Base-by-base conservation (phyloP, 2,329 filamentous ascomycete species). In the Arachnopeziza araneosa region DNA sequence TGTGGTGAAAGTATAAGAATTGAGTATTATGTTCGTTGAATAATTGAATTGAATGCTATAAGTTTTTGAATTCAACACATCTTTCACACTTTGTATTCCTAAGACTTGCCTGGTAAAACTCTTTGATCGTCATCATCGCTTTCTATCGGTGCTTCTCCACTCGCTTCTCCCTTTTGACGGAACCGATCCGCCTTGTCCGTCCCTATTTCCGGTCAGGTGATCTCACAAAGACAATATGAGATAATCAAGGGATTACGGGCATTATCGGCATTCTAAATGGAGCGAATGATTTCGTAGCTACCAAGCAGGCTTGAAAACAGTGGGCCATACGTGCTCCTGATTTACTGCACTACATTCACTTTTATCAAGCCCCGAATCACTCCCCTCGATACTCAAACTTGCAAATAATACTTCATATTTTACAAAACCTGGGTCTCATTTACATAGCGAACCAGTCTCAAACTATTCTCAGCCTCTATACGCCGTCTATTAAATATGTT, bases 401-500 rank as follows among this genome's bases (percentile, higher is more conserved):
- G 17, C 17, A 17, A 44, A 8, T 7, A 17, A 44, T 44, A 44
- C 36, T 7, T 44, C 36, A n/a, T n/a, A n/a, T n/a, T n/a, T n/a
- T n/a, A n/a, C n/a, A n/a, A n/a, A n/a, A n/a, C n/a, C n/a, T n/a
- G n/a, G n/a, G n/a, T n/a, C n/a, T n/a, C n/a, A n/a, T n/a, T n/a
- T n/a, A n/a, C n/a, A n/a, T n/a, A n/a, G n/a, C n/a, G n/a, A n/a
- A n/a, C 36, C 17, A 17, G 3, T 19, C 17, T 6, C 36, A 14
- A 44, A 14, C 36, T 17, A 14, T 44, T 44, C 17, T 44, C 36
- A 44, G 17, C 17, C 26, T 30, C 26, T 9, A 30, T n/a, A 30
- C 4, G 26, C 9, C 26, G 9, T 30, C 9, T n/a, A n/a, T 5
- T 30, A 22, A 24, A 22, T n/a, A 71, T 71, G 69, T 53, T 69